Base-by-base conservation (phyloP, 1,139 yeast genomes). In the Kodamaea sp. region DNA sequence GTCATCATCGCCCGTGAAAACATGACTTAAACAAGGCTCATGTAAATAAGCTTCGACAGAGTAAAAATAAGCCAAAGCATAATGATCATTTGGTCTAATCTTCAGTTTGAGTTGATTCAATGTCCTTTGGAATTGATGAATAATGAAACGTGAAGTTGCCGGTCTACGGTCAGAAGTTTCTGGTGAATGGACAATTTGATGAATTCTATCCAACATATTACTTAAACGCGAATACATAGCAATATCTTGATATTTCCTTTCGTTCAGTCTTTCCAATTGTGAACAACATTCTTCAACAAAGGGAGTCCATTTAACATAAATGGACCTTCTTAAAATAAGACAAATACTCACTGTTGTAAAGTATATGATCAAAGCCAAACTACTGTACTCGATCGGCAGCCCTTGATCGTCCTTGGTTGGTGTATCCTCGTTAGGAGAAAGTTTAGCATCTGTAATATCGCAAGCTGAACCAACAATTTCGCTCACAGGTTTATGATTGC, bases 21-120 rank as follows among this genome's bases (percentile, higher is more conserved):
- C 59, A 39, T 58, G 65, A 43, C 67, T 73, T 39, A 75, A 54
- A 29, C 65, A 70, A 4, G 79, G 79, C 54, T 82, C 94, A 57
- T 84, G 84, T 12, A 87, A 62, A 53, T 79, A 84, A 0, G 92
- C 90, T 49, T 84, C 87, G 9, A 84, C 80, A 0, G 92, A 75
- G 48, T 75, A 76, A 48, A 70, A 75, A 57, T 73, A 81, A 0
- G 83, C 69, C 53, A 73, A 55, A 29, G 70, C 54, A 7, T 70
- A 62, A 45, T 69, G 68, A 39, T 75, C 68, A 26, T 63, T 60
- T 5, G 58, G 50, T 3, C 62, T 55, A 22, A 81, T 70, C 34
- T 59, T 58, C 12, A 45, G 43, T 43, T 62, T 67, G 28, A 79
- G 56, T 2, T 48, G 47, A 27, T 63, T 62, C 38, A 81, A 60